Percentiles rank a stretch among this genome's conserved stretches.
phyloP scores from a whole-genome alignment of 192 early-diverging fungal genomes.

The Globomyces pollinis-pini region DNA sequence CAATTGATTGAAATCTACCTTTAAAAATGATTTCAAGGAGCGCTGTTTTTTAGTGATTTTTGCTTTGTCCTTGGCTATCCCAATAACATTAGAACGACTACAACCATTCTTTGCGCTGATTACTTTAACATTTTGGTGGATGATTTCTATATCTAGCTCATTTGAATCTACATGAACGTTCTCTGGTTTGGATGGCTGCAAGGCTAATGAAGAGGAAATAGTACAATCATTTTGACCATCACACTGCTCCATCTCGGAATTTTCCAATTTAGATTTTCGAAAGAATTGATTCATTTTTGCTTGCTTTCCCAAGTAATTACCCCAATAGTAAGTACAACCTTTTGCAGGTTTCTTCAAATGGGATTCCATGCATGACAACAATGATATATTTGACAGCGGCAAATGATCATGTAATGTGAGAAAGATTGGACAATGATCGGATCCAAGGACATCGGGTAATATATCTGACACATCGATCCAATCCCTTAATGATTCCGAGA shows the following conservation, averaged over 20 bases:
- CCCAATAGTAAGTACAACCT: conserved; percentile 50
- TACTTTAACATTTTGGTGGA: conserved; percentile 5
- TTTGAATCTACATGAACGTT: background rate
- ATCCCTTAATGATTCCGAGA: conserved; percentile 37
- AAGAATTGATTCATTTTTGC: conserved; percentile 44
- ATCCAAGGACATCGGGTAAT: conserved; percentile 54
- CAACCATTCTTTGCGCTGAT: background rate
- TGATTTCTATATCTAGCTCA: conserved; percentile 5
- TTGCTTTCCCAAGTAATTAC: conserved; percentile 52
- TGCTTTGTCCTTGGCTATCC: too few relatives aligned
- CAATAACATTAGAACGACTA: too few relatives aligned
- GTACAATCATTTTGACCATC: background rate
- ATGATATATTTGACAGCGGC: background rate
- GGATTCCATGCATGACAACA: background rate
- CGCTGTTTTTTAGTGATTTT: too few relatives aligned
- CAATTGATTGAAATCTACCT: too few relatives aligned
- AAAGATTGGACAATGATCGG: conserved; percentile 74
- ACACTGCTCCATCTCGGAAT: background rate
- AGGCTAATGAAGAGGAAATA: background rate
- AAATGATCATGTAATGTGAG: conserved; percentile 2
- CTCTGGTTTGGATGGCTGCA: background rate
- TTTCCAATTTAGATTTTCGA: conserved; percentile 10
- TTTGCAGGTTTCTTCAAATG: conserved; percentile 15
- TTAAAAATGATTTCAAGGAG: too few relatives aligned
- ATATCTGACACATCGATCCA: conserved; percentile 57